A percentile compares a stretch with the other conserved stretches of the same genome.
Evolutionary conservation across 192 early-diverging fungal genomes (phyloP).

Genomic region (Linnemannia zychae): DNA sequence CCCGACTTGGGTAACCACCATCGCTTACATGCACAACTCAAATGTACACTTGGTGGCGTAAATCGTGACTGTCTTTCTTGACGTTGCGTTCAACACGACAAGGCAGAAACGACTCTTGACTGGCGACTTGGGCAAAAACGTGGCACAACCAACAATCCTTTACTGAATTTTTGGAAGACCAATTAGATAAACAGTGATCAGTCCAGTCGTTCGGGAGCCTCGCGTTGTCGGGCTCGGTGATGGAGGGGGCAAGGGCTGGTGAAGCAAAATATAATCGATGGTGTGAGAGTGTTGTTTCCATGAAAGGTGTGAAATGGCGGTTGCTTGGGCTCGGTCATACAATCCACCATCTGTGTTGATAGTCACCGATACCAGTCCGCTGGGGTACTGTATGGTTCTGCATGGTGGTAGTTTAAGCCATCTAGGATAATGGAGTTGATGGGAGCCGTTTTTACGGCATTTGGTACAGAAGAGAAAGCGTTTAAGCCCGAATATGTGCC

Average conservation of each 20-base stretch:
- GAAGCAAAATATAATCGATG: slow-evolving; percentile 46
- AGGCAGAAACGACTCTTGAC: too few species aligned
- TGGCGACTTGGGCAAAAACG: too few species aligned
- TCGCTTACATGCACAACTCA: too few species aligned
- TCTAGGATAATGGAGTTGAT: not conserved
- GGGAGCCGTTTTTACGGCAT: too few species aligned
- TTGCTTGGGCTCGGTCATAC: not conserved
- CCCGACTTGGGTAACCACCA: too few species aligned
- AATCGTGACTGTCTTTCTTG: too few species aligned
- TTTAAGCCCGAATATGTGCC: not conserved
- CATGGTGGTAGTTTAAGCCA: slow-evolving; percentile 10
- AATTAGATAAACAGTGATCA: slow-evolving; percentile 28
- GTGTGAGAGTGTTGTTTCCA: not conserved
- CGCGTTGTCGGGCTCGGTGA: not conserved
- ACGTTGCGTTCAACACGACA: too few species aligned
- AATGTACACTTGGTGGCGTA: too few species aligned
- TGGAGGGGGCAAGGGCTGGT: not conserved
- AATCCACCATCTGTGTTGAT: slow-evolving; percentile 8
- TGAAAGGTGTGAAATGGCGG: slow-evolving; percentile 4
- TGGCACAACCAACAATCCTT: too few species aligned
- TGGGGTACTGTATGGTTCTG: not conserved
- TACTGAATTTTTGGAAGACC: too few species aligned
- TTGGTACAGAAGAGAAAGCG: too few species aligned
- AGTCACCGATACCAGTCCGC: not conserved
- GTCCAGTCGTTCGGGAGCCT: not conserved